Base-by-base conservation (phyloP, 768 basidiomycete genomes). In the Crucibulum laeve region DNA sequence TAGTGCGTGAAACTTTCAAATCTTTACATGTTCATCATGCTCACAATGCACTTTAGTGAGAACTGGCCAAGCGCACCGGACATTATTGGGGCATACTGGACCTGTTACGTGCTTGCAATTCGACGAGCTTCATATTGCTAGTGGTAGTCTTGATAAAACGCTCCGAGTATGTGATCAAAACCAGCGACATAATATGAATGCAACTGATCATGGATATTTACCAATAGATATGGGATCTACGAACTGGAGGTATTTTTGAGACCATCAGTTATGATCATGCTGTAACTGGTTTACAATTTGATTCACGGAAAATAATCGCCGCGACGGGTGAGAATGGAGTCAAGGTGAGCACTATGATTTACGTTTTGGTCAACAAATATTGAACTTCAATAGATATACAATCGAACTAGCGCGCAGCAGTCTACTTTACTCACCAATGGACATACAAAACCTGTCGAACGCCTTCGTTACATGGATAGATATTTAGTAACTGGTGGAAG, bases 21-120 rank as follows among this genome's bases (percentile, higher is more conserved):
- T 41, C 13, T 17, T 41, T 22, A 22, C 25, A 24, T 4, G 25
- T 36, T 22, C 19, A 28, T 43, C 28, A 43, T 26, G 43, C 36
- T 35, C 13, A 41, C 43, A 17, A 25, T 25, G 7, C 7, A 14
- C 36, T 45, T 0, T 53, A 95, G 93, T 97, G 93, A 86, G 96
- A 35, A 99, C 95, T 23, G 96, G 96, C 4, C 95, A 98, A 58
- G 86, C 92, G 5, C 94, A 97, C 63, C 77, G 95, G 26, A 96
- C 93, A 8, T 69, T 99, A 30, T 64, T 89, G 39, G 96, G 94
- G 2, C 96, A 99, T 59, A 96, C 90, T 4, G 90, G 74, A 0
- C 93, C 96, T 6, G 82, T 99, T 39, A 97, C 92, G 2, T 92
- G 87, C 58, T 73, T 99, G 5, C 88, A 98, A 61, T 98, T 99